Evolutionary conservation across 2,329 filamentous ascomycete genomes (phyloP).

Genomic region (Neofusicoccum ribis): DNA sequence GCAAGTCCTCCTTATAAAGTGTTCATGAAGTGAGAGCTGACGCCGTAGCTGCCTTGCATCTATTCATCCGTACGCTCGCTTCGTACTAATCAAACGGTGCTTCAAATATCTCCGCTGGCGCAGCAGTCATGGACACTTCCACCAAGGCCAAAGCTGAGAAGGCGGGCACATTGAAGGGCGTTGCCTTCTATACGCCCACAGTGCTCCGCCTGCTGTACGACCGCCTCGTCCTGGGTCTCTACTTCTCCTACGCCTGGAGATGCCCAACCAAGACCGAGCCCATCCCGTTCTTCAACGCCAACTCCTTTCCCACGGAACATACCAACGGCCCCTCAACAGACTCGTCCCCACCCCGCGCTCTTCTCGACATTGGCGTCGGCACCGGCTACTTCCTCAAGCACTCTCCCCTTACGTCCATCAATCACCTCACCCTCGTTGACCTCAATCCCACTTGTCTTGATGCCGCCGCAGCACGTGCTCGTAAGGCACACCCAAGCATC

Average conservation of each 20-base stretch:
- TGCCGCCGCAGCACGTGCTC: constrained; percentile 30
- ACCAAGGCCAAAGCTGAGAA: too few relatives aligned
- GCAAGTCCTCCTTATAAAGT: too few relatives aligned
- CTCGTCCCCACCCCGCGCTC: not conserved
- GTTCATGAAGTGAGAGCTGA: too few relatives aligned
- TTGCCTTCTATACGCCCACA: not conserved
- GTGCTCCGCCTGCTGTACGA: constrained; percentile 22
- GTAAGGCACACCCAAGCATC: constrained; percentile 22
- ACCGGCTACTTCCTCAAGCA: constrained; percentile 31
- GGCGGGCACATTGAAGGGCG: not conserved
- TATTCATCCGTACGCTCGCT: too few relatives aligned
- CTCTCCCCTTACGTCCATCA: constrained; percentile 15
- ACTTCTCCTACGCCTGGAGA: constrained; percentile 30
- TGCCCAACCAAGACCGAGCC: constrained; percentile 26
- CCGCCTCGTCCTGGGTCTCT: constrained; percentile 25
- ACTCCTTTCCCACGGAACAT: not conserved
- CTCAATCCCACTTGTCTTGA: constrained; percentile 33
- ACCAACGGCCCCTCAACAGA: not conserved
- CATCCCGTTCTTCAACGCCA: constrained; percentile 28
- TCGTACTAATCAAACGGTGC: too few relatives aligned
- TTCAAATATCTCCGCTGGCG: too few relatives aligned
- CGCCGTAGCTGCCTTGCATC: too few relatives aligned
- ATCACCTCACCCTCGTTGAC: constrained; percentile 28
- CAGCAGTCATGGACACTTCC: too few relatives aligned
- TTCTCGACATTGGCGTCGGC: constrained; percentile 35